Evolutionary conservation across 164 flowering plant species (phyloP).

Genomic region (Umbilicus rupestris): DNA sequence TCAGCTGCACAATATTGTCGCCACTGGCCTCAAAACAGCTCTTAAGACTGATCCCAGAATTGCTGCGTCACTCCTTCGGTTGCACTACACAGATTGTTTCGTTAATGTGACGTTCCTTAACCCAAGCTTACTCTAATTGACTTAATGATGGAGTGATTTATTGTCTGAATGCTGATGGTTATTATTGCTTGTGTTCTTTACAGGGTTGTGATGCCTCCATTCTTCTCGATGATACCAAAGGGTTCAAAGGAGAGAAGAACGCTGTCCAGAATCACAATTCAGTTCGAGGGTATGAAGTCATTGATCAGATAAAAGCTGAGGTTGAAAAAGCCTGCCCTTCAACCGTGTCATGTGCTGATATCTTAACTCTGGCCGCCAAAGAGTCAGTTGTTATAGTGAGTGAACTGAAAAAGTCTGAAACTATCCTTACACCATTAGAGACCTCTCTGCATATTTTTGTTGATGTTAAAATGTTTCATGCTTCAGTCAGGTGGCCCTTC

Average conservation of each 20-base stretch:
- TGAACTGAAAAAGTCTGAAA: background rate
- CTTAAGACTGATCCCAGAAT: slow-evolving; percentile 13
- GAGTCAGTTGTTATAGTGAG: background rate
- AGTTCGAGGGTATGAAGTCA: background rate
- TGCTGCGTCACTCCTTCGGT: slow-evolving; percentile 47
- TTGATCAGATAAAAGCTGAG: background rate
- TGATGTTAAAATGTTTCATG: background rate
- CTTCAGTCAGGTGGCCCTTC: slow-evolving; percentile 32
- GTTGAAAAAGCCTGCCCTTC: slow-evolving; percentile 1
- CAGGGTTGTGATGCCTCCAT: background rate
- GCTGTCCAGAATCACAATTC: background rate
- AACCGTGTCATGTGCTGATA: background rate
- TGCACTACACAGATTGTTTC: slow-evolving; percentile 36
- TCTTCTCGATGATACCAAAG: background rate
- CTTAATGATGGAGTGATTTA: background rate
- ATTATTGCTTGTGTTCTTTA: no score
- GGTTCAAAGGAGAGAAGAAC: background rate
- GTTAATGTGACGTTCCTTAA: background rate
- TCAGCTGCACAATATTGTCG: background rate
- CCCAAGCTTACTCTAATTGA: no score
- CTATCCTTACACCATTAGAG: no score
- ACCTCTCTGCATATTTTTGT: background rate
- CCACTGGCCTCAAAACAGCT: background rate
- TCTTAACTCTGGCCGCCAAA: background rate
- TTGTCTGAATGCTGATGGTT: background rate